Percentiles rank a stretch among this genome's conserved stretches.
phyloP scores from a whole-genome alignment of 177 flowering plant genomes.

The Tripterygium wilfordii region DNA sequence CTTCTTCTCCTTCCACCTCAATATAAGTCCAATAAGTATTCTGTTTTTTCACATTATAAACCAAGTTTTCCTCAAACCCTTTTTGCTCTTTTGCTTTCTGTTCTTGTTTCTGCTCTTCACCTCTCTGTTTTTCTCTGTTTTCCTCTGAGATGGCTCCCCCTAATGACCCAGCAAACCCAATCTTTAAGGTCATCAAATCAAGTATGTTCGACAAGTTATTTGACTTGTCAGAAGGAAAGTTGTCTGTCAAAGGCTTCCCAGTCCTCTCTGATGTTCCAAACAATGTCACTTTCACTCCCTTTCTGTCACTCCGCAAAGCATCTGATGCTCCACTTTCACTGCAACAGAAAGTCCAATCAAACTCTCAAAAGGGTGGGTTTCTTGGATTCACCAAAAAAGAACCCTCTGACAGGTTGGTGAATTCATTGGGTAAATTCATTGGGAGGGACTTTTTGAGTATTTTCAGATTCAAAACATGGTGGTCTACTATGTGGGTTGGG shows the following conservation, averaged over 20 bases:
- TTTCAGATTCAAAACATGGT: conserved; percentile 90
- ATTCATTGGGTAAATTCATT: conserved; percentile 58
- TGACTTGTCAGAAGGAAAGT: conserved; percentile 38
- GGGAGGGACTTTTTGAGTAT: conserved; percentile 56
- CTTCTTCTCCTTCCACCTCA: neutral
- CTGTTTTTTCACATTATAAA: too few relatives aligned
- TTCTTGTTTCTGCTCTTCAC: neutral
- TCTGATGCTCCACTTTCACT: conserved; percentile 51
- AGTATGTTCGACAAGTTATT: conserved; percentile 20
- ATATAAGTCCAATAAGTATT: too few relatives aligned
- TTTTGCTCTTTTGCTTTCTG: neutral
- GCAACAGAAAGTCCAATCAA: conserved; percentile 34
- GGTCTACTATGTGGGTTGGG: conserved; percentile 90
- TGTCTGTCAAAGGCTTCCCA: conserved; percentile 45
- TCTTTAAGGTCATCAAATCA: conserved; percentile 2
- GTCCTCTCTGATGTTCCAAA: conserved; percentile 63
- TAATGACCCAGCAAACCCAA: conserved; percentile 20
- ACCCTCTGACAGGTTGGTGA: conserved; percentile 43
- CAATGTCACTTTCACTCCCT: conserved; percentile 51
- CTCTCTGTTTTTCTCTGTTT: conserved; percentile 8
- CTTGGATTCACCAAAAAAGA: conserved; percentile 48
- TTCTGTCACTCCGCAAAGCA: conserved; percentile 26
- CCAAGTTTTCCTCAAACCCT: neutral
- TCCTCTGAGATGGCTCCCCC: conserved; percentile 36
- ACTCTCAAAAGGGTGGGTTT: conserved; percentile 55